Evolutionary conservation across 176 grass and related monocot species (phyloP).

Genomic region (Carex parvula): DNA sequence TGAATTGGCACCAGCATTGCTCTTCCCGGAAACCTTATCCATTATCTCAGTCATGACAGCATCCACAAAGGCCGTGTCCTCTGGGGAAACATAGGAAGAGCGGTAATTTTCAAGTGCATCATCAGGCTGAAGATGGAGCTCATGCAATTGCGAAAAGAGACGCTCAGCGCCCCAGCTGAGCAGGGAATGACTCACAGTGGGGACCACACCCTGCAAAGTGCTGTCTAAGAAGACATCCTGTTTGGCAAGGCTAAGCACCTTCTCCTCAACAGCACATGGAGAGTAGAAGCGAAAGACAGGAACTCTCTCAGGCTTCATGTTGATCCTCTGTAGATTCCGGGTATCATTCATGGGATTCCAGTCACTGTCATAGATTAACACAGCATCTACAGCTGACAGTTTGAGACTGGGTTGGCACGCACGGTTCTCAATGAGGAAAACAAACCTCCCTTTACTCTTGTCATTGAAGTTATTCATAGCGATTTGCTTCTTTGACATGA

Average conservation of each 20-base stretch:
- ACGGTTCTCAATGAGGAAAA: conserved; percentile 79
- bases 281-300: conserved; percentile 75
- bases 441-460: conserved; percentile 66
- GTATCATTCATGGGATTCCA: conserved; percentile 89
- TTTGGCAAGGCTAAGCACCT: conserved; percentile 70
- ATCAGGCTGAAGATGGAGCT: conserved; percentile 37
- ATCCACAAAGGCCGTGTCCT: conserved; percentile 41
- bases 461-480: conserved; percentile 88
- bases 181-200: conserved; percentile 60
- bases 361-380: conserved; percentile 80
- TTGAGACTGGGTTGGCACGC: conserved; percentile 84
- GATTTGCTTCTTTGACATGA: conserved; percentile 49
- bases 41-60: conserved; percentile 43
- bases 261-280: conserved; percentile 80
- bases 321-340: conserved; percentile 64
- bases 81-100: conserved; percentile 33
- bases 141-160: conserved; percentile 62
- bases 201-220: conserved; percentile 53
- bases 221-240: conserved; percentile 59
- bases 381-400: conserved; percentile 69
- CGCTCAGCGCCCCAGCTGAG: conserved; percentile 79
- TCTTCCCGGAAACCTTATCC: not conserved
- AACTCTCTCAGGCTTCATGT: conserved; percentile 51
- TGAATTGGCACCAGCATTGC: not conserved
- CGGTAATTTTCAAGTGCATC: not conserved